phyloP scores from a whole-genome alignment of 2,329 filamentous ascomycete genomes.

The Lachnellula suecica region DNA sequence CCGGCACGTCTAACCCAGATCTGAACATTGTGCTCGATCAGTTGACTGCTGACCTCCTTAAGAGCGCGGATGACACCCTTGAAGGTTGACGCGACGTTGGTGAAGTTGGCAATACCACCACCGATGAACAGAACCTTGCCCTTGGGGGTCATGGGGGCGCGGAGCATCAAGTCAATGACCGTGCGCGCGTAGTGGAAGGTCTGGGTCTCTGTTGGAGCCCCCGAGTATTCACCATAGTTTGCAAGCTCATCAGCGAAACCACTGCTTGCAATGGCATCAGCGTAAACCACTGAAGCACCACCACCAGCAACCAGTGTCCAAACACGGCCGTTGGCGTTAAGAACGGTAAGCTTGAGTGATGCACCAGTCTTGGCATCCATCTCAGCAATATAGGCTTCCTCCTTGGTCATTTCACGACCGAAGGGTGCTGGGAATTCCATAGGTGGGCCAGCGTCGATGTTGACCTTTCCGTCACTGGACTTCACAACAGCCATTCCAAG shows the following conservation, averaged over 20 bases:
- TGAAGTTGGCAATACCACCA: constrained; percentile 99
- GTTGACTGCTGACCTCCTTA: constrained; percentile 79
- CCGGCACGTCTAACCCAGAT: constrained; percentile 92
- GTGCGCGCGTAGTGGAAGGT: constrained; percentile 99
- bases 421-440: constrained; percentile 99
- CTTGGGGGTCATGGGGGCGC: constrained; percentile 77
- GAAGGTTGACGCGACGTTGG: constrained; percentile 98
- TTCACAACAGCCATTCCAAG: constrained; percentile 75
- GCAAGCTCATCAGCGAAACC: constrained; percentile 95
- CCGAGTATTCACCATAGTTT: constrained; percentile 99
- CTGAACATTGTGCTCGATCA: constrained; percentile 95
- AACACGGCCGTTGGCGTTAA: constrained; percentile 88
- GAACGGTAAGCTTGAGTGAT: constrained; percentile 95
- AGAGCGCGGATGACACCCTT: constrained; percentile 98
- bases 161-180: constrained; percentile 95
- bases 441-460: constrained; percentile 91
- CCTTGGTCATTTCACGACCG: constrained; percentile 96
- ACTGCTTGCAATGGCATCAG: constrained; percentile 94
- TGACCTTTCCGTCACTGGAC: constrained; percentile 72
- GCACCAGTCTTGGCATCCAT: constrained; percentile 99
- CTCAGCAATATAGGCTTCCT: constrained; percentile 98
- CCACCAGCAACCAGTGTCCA: constrained; percentile 99
- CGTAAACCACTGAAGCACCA: constrained; percentile 98
- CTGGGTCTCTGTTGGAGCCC: constrained; percentile 96
- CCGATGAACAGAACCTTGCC: constrained; percentile 99